These are phyloP conservation scores for Lactarius akahatsu DNA, from an alignment of 768 basidiomycete species.

Conservation along the genomic window DNA sequence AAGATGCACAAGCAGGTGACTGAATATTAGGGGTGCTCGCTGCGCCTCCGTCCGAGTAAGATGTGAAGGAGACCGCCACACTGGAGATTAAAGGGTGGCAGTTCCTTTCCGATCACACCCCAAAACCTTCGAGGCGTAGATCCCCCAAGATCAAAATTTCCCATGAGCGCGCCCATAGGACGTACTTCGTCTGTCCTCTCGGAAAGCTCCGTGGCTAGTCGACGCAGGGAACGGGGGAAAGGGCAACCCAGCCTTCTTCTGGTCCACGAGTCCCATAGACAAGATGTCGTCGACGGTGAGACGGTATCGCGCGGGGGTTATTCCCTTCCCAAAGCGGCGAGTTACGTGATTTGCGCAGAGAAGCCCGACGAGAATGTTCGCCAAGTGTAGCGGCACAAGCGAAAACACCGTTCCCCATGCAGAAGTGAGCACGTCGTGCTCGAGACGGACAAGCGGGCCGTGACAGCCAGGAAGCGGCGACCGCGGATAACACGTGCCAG, in stretches of 20 bases:
- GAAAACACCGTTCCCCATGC: conserved; percentile 56
- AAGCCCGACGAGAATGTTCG: conserved; percentile 57
- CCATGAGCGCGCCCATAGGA: background rate
- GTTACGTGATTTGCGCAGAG: conserved; percentile 71
- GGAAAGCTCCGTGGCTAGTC: conserved; percentile 9
- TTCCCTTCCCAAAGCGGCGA: conserved; percentile 60
- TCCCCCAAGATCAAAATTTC: background rate
- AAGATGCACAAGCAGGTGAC: background rate
- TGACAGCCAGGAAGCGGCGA: conserved; percentile 68
- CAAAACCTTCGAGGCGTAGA: background rate
- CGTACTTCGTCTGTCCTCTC: conserved; percentile 18
- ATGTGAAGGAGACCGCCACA: background rate
- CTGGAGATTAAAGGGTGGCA: background rate
- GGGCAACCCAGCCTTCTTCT: background rate
- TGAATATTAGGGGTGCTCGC: background rate
- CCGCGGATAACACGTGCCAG: conserved; percentile 59
- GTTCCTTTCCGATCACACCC: background rate
- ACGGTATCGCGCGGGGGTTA: conserved; percentile 60
- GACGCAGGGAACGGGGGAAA: conserved; percentile 4
- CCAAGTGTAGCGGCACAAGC: conserved; percentile 56
- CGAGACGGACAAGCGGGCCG: conserved; percentile 53
- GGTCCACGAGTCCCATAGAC: background rate
- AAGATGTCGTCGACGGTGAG: conserved; percentile 48
- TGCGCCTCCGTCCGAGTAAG: background rate
- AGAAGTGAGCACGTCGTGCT: conserved; percentile 45